Base-by-base conservation (phyloP, 176 grass and related monocot species). In the Typha latifolia region DNA sequence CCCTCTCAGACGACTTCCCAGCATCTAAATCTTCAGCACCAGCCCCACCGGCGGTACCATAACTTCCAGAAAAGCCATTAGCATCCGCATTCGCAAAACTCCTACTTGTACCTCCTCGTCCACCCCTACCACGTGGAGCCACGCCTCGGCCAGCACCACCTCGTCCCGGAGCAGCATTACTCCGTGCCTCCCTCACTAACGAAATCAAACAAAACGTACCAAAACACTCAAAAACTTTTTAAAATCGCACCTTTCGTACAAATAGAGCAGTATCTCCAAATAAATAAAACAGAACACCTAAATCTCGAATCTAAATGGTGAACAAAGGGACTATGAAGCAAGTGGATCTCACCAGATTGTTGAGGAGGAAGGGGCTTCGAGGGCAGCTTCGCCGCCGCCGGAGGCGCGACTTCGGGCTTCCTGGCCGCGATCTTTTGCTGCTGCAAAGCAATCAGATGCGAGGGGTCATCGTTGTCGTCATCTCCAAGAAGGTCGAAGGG, bases 131-230 rank as follows among this genome's bases (percentile, higher is more conserved):
- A 64, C 72, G 72, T 3, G 16, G 32, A 47, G 53, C 15, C 52
- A 27, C 53, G 47, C 49, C 21, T 8, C 52, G 69, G 32, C 48
- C 26, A 7, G 48, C 71, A 15, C 72, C 72, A 26, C 72, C 72
- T 19, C 72, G 72, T 20, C 4, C 62, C n/a, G 24, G 24, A 26
- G 1, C 72, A 49, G 61, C 12, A 63, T 37, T 64, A 48, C 12
- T 64, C 48, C 62, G 63, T 51, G 62, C 48, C 43, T 74, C 72
- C 22, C 72, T 64, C 72, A 74, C 72, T 74, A 61, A 12, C 22
- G 27, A 62, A 7, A 48, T 16, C 12, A 62, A 72, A 68, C 13
- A 43, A 48, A 53, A 52, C 27, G 27, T 14, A 5, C 18, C 48
- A 49, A 57, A 11, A 10, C 8, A 13, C 34, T 61, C 7, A 4